Evolutionary conservation across 345 rosid species (phyloP).

Genomic region (Populus pruinosa): DNA sequence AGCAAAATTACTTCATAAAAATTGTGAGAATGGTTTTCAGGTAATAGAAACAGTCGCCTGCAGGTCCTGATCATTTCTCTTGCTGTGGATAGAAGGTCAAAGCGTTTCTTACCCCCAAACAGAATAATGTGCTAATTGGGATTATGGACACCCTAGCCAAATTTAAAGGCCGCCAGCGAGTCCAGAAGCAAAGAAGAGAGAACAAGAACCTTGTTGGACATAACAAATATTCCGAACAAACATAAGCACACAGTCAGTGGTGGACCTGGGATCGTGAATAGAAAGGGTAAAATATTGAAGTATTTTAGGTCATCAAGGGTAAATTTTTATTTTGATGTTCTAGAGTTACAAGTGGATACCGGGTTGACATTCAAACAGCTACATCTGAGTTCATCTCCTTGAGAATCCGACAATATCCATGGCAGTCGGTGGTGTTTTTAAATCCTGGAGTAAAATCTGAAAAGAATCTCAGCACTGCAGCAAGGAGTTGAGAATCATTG

Average conservation of each 20-base stretch:
- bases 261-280: not conserved
- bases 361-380: slow-evolving; percentile 8
- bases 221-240: no score
- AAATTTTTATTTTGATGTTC: not conserved
- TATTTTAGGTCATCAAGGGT: not conserved
- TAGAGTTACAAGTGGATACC: not conserved
- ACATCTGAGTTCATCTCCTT: slow-evolving; percentile 49
- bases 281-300: not conserved
- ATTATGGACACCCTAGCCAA: not conserved
- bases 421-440: slow-evolving; percentile 55
- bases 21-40: not conserved
- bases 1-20: not conserved
- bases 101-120: not conserved
- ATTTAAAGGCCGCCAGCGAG: not conserved
- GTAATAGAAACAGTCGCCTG: not conserved
- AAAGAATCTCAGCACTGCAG: slow-evolving; percentile 90
- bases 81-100: not conserved
- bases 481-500: slow-evolving; percentile 68
- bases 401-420: slow-evolving; percentile 51
- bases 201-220: not conserved
- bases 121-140: not conserved
- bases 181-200: not conserved
- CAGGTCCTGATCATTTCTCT: not conserved
- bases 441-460: slow-evolving; percentile 75
- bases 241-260: not conserved